Base-by-base conservation (phyloP, 31 red algal genomes). In the Odonthalia washingtoniensis region DNA sequence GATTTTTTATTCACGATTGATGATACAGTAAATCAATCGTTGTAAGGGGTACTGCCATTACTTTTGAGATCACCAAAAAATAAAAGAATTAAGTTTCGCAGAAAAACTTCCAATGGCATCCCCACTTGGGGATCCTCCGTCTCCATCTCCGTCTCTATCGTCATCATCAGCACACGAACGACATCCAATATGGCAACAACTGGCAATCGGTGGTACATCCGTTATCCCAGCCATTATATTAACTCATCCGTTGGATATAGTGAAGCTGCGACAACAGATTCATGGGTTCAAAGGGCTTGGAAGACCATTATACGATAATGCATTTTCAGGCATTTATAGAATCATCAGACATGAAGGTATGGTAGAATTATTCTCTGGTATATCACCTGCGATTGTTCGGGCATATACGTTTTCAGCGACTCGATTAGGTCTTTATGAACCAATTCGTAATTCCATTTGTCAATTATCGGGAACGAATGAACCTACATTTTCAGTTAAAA, bases 191-290 rank as follows among this genome's bases (percentile, higher is more conserved):
- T 57, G 49, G 49, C 49, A 57, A 57, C 49, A 57, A 21, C 49
- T 57, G 49, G 49, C 49, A 57, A 14, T 57, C 9, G 49, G 49
- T 57, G 49, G 49, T 57, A 57, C 49, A 14, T 57, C 49, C 49
- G 49, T 57, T 21, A 9, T 37, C 9, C 32, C 57, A 82, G 90
- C 91, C 52, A 94, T 91, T n/a, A 81, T 70, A 37, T 83, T 94
- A 62, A 92, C 95, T 3, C 86, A 91, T 24, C 96, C 96, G 14
- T 91, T 98, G 46, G 96, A 98, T 77, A 87, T 92, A 30, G 78
- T 96, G 33, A 98, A 98, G 72, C 89, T 91, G 32, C 93, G 96
- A 39, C 67, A 96, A 28, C 96, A 98, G 77, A 9, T 57, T 9
- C 49, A 57, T 9, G 49, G 49, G 12, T 57, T 14, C 49, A 57